Percentiles rank a stretch among this genome's conserved stretches.
phyloP scores from a whole-genome alignment of 345 rosid species.

The Eutrema yunnanense region DNA sequence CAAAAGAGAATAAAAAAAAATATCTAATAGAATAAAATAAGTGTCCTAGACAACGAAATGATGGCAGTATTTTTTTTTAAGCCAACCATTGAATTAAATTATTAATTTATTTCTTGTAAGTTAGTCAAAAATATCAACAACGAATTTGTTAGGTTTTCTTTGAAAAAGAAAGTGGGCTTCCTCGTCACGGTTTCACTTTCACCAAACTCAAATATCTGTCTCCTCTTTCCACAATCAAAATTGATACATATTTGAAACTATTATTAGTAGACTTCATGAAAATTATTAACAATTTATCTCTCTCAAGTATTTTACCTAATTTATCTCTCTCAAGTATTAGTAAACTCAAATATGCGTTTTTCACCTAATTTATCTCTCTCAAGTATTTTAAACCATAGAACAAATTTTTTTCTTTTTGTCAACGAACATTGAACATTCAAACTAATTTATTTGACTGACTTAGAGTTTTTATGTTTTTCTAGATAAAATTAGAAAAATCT shows the following conservation, averaged over 20 bases:
- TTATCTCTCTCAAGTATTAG: background rate
- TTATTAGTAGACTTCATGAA: background rate
- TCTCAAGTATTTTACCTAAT: background rate
- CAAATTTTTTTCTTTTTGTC: background rate
- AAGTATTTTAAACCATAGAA: background rate
- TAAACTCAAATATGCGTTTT: too few species aligned
- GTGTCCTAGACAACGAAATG: background rate
- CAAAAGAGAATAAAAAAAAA: too few species aligned
- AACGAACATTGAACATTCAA: background rate
- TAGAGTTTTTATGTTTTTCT: background rate
- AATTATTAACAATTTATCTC: background rate
- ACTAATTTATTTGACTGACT: constrained; percentile 1
- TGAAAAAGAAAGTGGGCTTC: constrained; percentile 7
- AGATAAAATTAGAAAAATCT: background rate
- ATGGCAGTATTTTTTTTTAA: background rate
- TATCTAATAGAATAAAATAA: background rate
- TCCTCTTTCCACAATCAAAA: background rate
- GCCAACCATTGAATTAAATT: background rate
- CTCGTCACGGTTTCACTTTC: constrained; percentile 21
- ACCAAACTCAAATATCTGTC: background rate
- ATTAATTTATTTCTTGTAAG: background rate
- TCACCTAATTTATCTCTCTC: background rate
- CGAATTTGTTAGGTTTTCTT: constrained; percentile 1
- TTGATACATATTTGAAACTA: background rate
- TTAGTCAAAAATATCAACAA: constrained; percentile 18